Percentiles rank a stretch among this genome's conserved stretches.
Conservation (phyloP, 2,329 filamentous ascomycete species). For the Clarireedia monteithiana region DNA sequence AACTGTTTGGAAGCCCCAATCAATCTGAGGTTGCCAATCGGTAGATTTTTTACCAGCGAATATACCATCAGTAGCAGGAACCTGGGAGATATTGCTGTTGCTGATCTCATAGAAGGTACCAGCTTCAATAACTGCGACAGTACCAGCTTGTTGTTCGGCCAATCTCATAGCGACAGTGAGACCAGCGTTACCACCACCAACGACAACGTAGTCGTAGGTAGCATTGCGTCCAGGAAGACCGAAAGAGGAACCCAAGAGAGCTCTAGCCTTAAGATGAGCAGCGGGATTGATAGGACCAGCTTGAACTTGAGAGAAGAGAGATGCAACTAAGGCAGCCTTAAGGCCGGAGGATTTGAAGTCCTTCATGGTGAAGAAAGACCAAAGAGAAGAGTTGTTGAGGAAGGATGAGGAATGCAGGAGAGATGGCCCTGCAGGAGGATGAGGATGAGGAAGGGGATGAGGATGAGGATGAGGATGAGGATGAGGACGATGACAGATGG, state of each 20-base stretch:
- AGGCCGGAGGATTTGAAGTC: conserved; percentile 1
- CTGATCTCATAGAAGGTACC: conserved; percentile 10
- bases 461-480: background rate
- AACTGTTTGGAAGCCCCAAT: conserved; percentile 28
- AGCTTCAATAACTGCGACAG: conserved; percentile 10
- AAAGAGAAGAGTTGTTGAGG: background rate
- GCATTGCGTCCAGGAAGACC: conserved; percentile 7
- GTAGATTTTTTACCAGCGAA: conserved; percentile 7
- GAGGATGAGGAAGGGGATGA: background rate
- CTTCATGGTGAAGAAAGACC: conserved; percentile 4
- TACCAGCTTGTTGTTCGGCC: background rate
- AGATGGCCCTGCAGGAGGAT: background rate
- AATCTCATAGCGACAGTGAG: conserved; percentile 6
- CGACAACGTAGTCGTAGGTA: conserved; percentile 12
- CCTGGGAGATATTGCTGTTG: conserved; percentile 8
- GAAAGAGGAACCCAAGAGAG: conserved; percentile 7
- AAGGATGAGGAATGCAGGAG: background rate
- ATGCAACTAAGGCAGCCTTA: conserved; percentile 1
- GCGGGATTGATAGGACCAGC: background rate
- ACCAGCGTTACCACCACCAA: conserved; percentile 12
- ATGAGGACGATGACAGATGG: conserved; percentile 1
- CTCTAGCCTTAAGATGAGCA: conserved; percentile 4
- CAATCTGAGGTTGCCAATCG: conserved; percentile 14
- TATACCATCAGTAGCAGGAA: background rate
- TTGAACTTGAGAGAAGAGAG: conserved; percentile 2